Evolutionary conservation across 805 yeast species (phyloP), one percentile per base, ranked within the genome.

Genomic region (Metahyphopichia silvanorum): DNA sequence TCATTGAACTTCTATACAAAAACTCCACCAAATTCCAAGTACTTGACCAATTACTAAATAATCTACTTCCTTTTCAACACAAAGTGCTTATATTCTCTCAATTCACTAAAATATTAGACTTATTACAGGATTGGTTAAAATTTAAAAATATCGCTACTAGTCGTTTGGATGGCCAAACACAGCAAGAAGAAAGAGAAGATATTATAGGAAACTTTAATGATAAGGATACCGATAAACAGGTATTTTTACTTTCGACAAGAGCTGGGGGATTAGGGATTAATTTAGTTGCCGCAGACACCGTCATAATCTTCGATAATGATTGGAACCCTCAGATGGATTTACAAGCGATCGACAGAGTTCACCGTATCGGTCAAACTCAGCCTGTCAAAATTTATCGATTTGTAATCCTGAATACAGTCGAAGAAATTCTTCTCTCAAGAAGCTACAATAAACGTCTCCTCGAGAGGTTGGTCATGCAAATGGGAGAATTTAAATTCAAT

Each of bases 261-360:
- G 91, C 98, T 1, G 98, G 97, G 7, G 98, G 98, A 0, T 70
- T 91, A 20, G 98, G 98, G 4, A 77, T 91, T 26, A 91, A 91
- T 50, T 65, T 91, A 34, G 76, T 82, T 0, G 78, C 82, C 0
- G 96, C 98, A 0, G 97, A 93, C 43, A 81, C 95, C 2, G 98
- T 93, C 1, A 76, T 91, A 3, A 48, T 91, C 8, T 88, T 86
- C 51, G 98, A 91, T 50, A 83, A 87, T 35, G 98, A 91, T 52
- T 91, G 97, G 96, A 91, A 91, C 49, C 98, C 98, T 0, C 97
- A 91, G 51, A 94, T 87, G 40, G 98, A 91, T 58, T 63, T 88
- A 31, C 98, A 91, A 55, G 98, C 98, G 0, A 91, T 91, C 78
- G 98, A 89, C 48, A 70, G 98, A 34, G 94, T 85, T 9, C 98